These are phyloP conservation scores for Bryoglossum gracile DNA, from an alignment of 495 filamentous ascomycete genomes.

Conservation along the genomic window DNA sequence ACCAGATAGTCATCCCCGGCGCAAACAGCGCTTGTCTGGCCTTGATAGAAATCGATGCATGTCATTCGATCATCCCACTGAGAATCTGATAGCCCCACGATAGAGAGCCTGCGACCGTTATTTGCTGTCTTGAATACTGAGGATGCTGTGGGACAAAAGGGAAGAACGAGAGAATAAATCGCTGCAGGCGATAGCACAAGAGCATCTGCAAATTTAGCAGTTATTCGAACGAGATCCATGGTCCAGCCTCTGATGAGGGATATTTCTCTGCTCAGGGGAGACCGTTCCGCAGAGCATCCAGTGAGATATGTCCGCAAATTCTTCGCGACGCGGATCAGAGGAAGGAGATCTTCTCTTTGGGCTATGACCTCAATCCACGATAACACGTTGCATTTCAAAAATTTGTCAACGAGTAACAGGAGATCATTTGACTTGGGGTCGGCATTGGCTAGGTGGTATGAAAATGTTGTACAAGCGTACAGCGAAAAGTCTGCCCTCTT, in stretches of 20 bases:
- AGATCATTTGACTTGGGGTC: slow-evolving; percentile 7
- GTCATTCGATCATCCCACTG: slow-evolving; percentile 30
- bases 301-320: slow-evolving; percentile 28
- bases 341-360: slow-evolving; percentile 20
- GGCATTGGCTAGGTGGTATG: slow-evolving; percentile 27
- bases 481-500: slow-evolving; percentile 1
- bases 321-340: slow-evolving; percentile 27
- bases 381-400: slow-evolving; percentile 29
- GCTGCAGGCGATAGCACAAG: slow-evolving; percentile 24
- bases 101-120: slow-evolving; percentile 10
- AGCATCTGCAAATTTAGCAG: slow-evolving; percentile 25
- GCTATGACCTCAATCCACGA: slow-evolving; percentile 35
- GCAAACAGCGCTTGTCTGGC: slow-evolving; percentile 21
- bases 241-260: slow-evolving; percentile 23
- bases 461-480: slow-evolving; percentile 26
- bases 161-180: slow-evolving; percentile 29
- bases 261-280: slow-evolving; percentile 21
- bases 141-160: slow-evolving; percentile 32
- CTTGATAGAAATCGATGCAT: slow-evolving; percentile 17
- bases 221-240: slow-evolving; percentile 27
- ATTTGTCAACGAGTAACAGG: slow-evolving; percentile 21
- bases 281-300: slow-evolving; percentile 17
- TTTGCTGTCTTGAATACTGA: slow-evolving; percentile 23
- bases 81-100: slow-evolving; percentile 22
- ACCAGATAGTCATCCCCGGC: slow-evolving; percentile 21